Evolutionary conservation across 257 asterid genomes (phyloP).

Genomic region (Solanum sejunctum): DNA sequence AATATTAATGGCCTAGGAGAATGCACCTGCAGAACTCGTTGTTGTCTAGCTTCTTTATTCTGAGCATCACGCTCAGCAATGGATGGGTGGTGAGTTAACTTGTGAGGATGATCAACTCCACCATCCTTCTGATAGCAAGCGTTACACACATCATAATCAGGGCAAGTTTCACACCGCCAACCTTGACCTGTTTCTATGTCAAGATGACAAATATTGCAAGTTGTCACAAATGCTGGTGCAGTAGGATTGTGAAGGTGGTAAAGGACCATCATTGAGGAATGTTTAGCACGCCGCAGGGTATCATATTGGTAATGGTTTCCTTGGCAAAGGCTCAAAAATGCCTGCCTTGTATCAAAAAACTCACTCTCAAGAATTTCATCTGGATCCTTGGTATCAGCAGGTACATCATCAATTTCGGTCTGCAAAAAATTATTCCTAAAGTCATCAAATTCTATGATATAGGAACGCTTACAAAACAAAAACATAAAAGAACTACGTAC

Average conservation of each 20-base stretch:
- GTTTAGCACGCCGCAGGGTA: conserved; percentile 96
- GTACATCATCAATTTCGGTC: conserved; percentile 59
- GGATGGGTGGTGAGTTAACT: conserved; percentile 66
- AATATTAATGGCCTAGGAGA: neutral
- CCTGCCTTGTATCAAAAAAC: conserved; percentile 97
- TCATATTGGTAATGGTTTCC: conserved; percentile 98
- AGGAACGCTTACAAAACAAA: neutral
- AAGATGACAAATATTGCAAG: conserved; percentile 61
- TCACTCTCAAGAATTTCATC: conserved; percentile 92
- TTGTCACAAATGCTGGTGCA: conserved; percentile 81
- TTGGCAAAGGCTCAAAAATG: conserved; percentile 93
- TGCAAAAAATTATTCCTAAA: conserved; percentile 23
- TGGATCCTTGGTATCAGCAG: conserved; percentile 71
- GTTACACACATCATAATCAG: conserved; percentile 85
- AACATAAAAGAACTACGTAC: conserved; percentile 29
- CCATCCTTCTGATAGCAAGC: conserved; percentile 84
- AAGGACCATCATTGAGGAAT: conserved; percentile 97
- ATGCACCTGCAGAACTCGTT: conserved; percentile 73
- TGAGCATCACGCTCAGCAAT: conserved; percentile 76
- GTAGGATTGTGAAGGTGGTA: conserved; percentile 99
- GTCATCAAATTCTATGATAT: neutral
- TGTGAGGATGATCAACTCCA: conserved; percentile 79
- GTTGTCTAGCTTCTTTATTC: conserved; percentile 84
- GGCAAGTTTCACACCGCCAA: conserved; percentile 96
- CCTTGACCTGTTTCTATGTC: conserved; percentile 97